Conservation (phyloP, 2,329 filamentous ascomycete genomes). For the Alternaria gansuensis region DNA sequence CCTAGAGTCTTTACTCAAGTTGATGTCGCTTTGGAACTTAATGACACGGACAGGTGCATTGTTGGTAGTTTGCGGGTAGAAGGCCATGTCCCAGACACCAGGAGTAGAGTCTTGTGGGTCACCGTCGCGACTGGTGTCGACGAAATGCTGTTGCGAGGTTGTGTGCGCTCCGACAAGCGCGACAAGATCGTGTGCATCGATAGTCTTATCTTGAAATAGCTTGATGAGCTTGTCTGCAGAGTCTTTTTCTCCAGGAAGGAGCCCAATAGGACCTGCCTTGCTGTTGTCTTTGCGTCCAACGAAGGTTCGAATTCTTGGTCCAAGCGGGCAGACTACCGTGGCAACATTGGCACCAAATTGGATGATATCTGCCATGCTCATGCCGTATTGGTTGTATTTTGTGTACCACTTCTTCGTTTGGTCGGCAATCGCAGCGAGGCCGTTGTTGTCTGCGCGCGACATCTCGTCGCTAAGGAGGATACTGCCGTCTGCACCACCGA, state of each 20-base stretch:
- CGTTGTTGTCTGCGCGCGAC: slow-evolving; percentile 42
- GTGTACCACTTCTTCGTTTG: slow-evolving; percentile 46
- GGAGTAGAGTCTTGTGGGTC: slow-evolving; percentile 51
- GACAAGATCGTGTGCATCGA: slow-evolving; percentile 50
- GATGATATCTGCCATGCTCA: slow-evolving; percentile 53
- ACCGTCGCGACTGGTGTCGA: slow-evolving; percentile 43
- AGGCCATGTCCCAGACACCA: slow-evolving; percentile 51
- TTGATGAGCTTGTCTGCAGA: slow-evolving; percentile 48
- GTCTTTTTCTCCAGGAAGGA: slow-evolving; percentile 47
- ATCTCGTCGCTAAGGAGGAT: slow-evolving; percentile 47
- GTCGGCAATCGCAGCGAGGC: slow-evolving; percentile 38
- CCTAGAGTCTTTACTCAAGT: slow-evolving; percentile 46
- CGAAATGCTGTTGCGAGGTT: slow-evolving; percentile 51
- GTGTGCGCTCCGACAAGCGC: slow-evolving; percentile 53
- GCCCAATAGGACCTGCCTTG: slow-evolving; percentile 45
- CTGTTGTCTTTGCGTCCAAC: slow-evolving; percentile 52
- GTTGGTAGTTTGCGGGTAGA: slow-evolving; percentile 48
- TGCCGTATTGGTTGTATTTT: slow-evolving; percentile 47
- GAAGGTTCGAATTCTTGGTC: slow-evolving; percentile 51
- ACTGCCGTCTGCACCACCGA: slow-evolving; percentile 48
- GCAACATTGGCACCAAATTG: slow-evolving; percentile 52
- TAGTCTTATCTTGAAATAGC: slow-evolving; percentile 53
- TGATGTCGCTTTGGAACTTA: slow-evolving; percentile 51
- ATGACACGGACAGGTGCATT: slow-evolving; percentile 45
- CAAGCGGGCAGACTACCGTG: slow-evolving; percentile 52